These are phyloP conservation scores for Ceratobasidium sp. DNA, from an alignment of 1,284 basidiomycete species.

Conservation along the genomic window DNA sequence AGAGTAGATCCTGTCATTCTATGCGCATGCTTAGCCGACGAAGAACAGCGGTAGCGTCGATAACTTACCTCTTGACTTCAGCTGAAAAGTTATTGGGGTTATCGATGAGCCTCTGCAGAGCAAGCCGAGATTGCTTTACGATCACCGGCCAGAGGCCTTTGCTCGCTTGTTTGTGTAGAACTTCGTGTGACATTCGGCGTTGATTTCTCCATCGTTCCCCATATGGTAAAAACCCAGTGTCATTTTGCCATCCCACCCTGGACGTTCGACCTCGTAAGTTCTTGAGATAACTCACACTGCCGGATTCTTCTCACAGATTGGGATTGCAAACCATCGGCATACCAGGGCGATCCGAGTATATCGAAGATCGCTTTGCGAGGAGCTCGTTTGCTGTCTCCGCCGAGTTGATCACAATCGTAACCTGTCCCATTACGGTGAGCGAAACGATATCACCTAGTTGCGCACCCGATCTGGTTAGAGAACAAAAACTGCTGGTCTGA, in stretches of 20 bases:
- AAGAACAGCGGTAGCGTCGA: neutral
- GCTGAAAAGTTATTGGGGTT: conserved; percentile 34
- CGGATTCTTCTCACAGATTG: too few relatives aligned
- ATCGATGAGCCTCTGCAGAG: conserved; percentile 19
- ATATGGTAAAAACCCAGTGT: conserved; percentile 20
- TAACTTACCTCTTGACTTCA: conserved; percentile 20
- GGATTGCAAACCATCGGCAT: too few relatives aligned
- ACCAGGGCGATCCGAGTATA: conserved; percentile 62
- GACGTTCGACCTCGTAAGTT: too few relatives aligned
- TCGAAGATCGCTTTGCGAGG: conserved; percentile 61
- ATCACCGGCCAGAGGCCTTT: conserved; percentile 31
- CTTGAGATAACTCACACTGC: too few relatives aligned
- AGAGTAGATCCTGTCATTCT: conserved; percentile 32
- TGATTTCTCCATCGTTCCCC: conserved; percentile 28
- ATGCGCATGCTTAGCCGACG: neutral
- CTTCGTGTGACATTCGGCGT: conserved; percentile 14
- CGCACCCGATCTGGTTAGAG: too few relatives aligned
- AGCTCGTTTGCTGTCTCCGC: conserved; percentile 61
- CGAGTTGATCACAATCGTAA: conserved; percentile 65
- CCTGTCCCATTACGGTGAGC: conserved; percentile 63
- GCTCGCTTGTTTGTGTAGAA: conserved; percentile 31
- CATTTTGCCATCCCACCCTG: conserved; percentile 27
- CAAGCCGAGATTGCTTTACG: conserved; percentile 17
- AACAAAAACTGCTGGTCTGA: too few relatives aligned
- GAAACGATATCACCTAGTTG: conserved; percentile 66